Evolutionary conservation across 1,284 basidiomycete species (phyloP).

Genomic region (Gomphus bonarii): DNA sequence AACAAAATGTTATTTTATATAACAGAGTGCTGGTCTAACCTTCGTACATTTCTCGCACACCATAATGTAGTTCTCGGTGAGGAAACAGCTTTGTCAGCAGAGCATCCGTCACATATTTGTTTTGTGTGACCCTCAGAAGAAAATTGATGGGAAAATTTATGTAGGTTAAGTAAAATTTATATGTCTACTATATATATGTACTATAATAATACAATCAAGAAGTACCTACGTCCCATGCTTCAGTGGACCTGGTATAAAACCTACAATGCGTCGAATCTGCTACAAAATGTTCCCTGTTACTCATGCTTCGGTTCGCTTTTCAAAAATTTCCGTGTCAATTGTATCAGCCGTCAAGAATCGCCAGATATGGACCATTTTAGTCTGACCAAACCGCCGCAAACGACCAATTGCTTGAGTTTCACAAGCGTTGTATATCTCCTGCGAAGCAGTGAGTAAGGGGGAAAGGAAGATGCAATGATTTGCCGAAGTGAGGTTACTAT

Average conservation of each 20-base stretch:
- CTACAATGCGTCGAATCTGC: background rate
- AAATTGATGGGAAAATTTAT: too few species aligned
- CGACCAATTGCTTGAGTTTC: conserved; percentile 90
- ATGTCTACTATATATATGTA: too few species aligned
- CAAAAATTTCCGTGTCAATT: conserved; percentile 77
- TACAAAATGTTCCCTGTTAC: background rate
- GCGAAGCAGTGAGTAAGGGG: conserved; percentile 68
- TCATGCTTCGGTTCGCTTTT: conserved; percentile 27
- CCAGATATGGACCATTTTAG: conserved; percentile 72
- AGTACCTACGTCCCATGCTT: too few species aligned
- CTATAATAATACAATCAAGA: too few species aligned
- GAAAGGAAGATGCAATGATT: conserved; percentile 95
- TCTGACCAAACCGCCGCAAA: conserved; percentile 78
- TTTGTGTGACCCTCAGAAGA: too few species aligned
- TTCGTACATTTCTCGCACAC: conserved; percentile 70
- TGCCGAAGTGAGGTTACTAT: conserved; percentile 74
- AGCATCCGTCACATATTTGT: background rate
- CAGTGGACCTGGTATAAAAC: too few species aligned
- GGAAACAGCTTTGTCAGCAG: background rate
- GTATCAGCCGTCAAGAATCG: conserved; percentile 75
- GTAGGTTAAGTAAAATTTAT: too few species aligned
- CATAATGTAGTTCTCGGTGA: conserved; percentile 33
- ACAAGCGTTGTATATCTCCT: conserved; percentile 77
- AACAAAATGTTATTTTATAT: conserved; percentile 14
- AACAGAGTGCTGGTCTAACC: conserved; percentile 28